phyloP scores from a whole-genome alignment of 2,329 filamentous ascomycete species.

The Fusarium chuoi region DNA sequence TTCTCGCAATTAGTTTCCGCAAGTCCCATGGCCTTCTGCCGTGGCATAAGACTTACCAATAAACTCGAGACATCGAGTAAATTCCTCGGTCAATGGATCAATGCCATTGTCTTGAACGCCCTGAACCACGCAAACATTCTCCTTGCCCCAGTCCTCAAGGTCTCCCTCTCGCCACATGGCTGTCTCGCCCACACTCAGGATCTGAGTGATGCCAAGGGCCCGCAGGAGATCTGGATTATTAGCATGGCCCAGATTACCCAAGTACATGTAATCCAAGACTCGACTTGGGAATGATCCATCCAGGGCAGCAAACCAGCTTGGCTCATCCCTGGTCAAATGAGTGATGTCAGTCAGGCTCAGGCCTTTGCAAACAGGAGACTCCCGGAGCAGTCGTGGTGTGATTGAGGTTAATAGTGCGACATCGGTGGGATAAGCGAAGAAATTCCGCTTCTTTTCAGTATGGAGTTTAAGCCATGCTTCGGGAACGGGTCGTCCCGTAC shows the following conservation, averaged over 20 bases:
- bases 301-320: conserved; percentile 82
- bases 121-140: conserved; percentile 84
- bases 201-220: conserved; percentile 83
- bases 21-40: background rate
- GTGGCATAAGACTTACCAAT: conserved; percentile 75
- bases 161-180: conserved; percentile 82
- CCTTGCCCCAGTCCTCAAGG: conserved; percentile 75
- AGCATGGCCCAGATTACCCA: conserved; percentile 91
- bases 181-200: conserved; percentile 92
- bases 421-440: conserved; percentile 95
- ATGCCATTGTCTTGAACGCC: conserved; percentile 97
- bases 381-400: conserved; percentile 77
- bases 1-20: conserved; percentile 8
- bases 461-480: conserved; percentile 91
- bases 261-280: conserved; percentile 92
- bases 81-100: conserved; percentile 87
- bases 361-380: conserved; percentile 68
- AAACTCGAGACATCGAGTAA: conserved; percentile 86
- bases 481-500: conserved; percentile 81
- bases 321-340: conserved; percentile 67
- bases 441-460: conserved; percentile 83
- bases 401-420: conserved; percentile 83
- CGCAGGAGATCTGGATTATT: conserved; percentile 89
- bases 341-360: conserved; percentile 65
- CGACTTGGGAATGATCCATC: conserved; percentile 93